A percentile compares a stretch with the other conserved stretches of the same genome.
Conservation (phyloP, 768 basidiomycete genomes). For the Auriscalpium orientale region DNA sequence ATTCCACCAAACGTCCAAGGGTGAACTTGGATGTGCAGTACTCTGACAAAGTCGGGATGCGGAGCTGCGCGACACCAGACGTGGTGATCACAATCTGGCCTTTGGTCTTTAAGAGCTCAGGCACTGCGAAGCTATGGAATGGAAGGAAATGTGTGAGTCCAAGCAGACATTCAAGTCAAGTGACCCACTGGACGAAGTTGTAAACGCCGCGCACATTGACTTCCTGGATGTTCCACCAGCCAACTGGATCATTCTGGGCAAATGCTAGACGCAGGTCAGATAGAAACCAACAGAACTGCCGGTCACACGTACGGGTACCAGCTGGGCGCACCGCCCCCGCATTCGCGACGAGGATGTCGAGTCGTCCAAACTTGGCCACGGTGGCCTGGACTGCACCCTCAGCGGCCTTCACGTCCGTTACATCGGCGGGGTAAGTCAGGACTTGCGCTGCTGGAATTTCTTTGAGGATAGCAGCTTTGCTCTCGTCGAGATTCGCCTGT, state of each 20-base stretch:
- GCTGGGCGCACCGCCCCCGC: constrained; percentile 13
- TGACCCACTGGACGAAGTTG: constrained; percentile 8
- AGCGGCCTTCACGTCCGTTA: constrained; percentile 15
- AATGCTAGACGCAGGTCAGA: background rate
- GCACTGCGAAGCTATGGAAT: background rate
- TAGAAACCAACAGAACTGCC: background rate
- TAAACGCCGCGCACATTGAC: constrained; percentile 3
- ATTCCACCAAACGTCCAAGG: constrained; percentile 3
- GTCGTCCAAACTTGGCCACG: constrained; percentile 18
- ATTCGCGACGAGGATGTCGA: constrained; percentile 25
- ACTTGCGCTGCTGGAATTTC: constrained; percentile 9
- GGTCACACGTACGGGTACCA: background rate
- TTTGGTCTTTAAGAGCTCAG: background rate
- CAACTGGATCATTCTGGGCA: background rate
- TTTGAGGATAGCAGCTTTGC: constrained; percentile 14
- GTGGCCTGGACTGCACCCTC: constrained; percentile 18
- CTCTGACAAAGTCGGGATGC: background rate
- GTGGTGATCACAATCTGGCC: constrained; percentile 1
- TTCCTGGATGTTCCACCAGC: constrained; percentile 4
- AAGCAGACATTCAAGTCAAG: background rate
- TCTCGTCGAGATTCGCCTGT: constrained; percentile 13
- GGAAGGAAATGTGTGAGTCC: no score
- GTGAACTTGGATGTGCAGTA: constrained; percentile 3
- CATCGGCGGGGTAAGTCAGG: constrained; percentile 19
- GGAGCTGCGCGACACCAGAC: constrained; percentile 1